Evolutionary conservation across 2,329 filamentous ascomycete genomes (phyloP).

Genomic region (Tympanopsis confertula): DNA sequence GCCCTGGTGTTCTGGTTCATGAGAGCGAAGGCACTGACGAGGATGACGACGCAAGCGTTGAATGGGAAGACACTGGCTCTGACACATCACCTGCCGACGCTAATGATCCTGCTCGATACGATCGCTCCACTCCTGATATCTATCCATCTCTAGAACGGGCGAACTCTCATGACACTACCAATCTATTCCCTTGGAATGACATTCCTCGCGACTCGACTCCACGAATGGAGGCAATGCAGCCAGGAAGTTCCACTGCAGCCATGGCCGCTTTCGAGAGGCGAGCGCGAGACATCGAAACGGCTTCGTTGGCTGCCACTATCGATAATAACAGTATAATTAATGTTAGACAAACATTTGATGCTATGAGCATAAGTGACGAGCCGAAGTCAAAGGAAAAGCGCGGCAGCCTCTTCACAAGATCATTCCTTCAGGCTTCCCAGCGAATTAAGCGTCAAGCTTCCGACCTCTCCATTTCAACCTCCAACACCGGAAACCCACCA

Average conservation of each 20-base stretch:
- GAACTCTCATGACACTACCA: no score
- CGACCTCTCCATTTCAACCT: background rate
- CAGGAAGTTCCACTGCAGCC: constrained; percentile 37
- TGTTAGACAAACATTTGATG: constrained; percentile 44
- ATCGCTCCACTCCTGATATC: no score
- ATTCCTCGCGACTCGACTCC: constrained; percentile 33
- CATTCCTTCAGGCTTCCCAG: no score
- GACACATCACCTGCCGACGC: no score
- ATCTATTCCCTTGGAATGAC: no score
- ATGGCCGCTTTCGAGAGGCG: constrained; percentile 39
- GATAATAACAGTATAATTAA: constrained; percentile 54
- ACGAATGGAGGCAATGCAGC: constrained; percentile 24
- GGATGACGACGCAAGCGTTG: constrained; percentile 14
- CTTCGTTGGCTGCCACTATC: constrained; percentile 53
- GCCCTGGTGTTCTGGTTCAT: constrained; percentile 33
- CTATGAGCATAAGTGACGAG: constrained; percentile 49
- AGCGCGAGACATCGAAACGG: constrained; percentile 42
- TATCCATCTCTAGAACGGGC: no score
- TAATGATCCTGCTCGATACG: no score
- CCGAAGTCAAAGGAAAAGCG: constrained; percentile 33
- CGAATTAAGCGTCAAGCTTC: no score
- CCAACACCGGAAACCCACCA: constrained; percentile 1
- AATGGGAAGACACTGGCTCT: no score
- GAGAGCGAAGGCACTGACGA: constrained; percentile 20
- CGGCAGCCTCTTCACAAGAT: no score